Base-by-base conservation (phyloP, 805 yeast genomes). In the Yamadazyma sp. region DNA sequence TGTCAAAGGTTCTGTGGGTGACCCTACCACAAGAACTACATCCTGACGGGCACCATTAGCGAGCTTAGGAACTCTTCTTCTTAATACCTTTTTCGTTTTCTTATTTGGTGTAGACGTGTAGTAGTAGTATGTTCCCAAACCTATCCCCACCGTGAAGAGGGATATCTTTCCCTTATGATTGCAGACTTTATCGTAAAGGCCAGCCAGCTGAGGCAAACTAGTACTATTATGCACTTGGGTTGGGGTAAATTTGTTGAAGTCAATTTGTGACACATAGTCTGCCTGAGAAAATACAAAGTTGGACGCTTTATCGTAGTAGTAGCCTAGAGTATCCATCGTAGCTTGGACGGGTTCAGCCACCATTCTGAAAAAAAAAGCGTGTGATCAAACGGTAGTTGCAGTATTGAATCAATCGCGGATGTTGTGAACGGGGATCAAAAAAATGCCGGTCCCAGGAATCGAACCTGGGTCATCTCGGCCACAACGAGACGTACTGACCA, bases 11-110 rank as follows among this genome's bases (percentile, higher is more conserved):
- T 84, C 91, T 2, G 77, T 69, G 2, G 90, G 89, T 1, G 88
- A 80, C 1, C 95, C 95, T 3, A 86, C 71, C 4, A 87, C 63
- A 14, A 88, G 63, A 3, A 87, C 77, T 6, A 84, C 91, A 49
- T 86, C 93, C 42, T 73, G 71, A 34, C 96, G 64, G 3, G 85
- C 84, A 2, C 95, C 93, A 43, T 80, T 80, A 4, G 73, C 49
- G 21, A 87, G 65, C 41, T 79, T 71, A 4, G 72, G 69, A 1
- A 89, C 95, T 41, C 80, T 64, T 49, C 91, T 62, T 44, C 57
- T 64, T 7, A 6, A 16, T 4, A 11, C 4, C 14, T 17, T 27
- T 15, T 15, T 11, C 8, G 15, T 13, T 10, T 17, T 9, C 10
- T n/a, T n/a, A 4, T 18, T 12, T 11, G 7, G 8, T 3, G 4